Conservation (phyloP, 441 rosid species). For the Erysimum pusillum region DNA sequence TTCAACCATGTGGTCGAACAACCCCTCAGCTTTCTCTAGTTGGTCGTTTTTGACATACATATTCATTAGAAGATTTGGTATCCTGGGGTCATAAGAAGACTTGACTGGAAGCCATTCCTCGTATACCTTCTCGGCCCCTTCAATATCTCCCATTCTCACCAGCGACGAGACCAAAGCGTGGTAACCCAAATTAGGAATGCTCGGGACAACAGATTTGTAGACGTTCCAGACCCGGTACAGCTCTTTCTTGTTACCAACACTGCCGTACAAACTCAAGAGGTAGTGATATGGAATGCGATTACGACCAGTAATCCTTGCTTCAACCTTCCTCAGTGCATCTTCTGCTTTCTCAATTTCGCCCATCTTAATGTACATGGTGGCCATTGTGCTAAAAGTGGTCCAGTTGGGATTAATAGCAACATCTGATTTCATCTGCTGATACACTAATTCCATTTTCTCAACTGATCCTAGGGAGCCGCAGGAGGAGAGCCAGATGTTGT, state of each 20-base stretch:
- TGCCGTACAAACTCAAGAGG: constrained; percentile 84
- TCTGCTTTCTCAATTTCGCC: constrained; percentile 78
- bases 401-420: constrained; percentile 74
- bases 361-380: constrained; percentile 86
- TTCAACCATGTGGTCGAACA: constrained; percentile 70
- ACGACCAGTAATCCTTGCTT: constrained; percentile 84
- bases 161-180: constrained; percentile 86
- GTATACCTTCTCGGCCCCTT: constrained; percentile 76
- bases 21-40: constrained; percentile 65
- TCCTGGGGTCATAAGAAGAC: constrained; percentile 83
- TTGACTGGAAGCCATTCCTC: constrained; percentile 83
- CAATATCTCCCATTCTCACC: constrained; percentile 68
- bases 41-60: constrained; percentile 67
- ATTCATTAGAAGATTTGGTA: constrained; percentile 78
- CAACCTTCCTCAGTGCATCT: constrained; percentile 76
- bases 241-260: constrained; percentile 75
- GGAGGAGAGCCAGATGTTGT: constrained; percentile 92
- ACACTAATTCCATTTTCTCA: constrained; percentile 82
- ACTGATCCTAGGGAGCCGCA: constrained; percentile 71
- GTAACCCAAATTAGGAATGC: constrained; percentile 85
- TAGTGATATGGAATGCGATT: constrained; percentile 89
- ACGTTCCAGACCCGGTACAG: constrained; percentile 76
- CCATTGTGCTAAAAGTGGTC: constrained; percentile 95
- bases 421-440: constrained; percentile 76
- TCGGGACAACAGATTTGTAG: constrained; percentile 82